Evolutionary conservation across 371 early-diverging fungal species (phyloP).

Genomic region (Mortierella polycephala): DNA sequence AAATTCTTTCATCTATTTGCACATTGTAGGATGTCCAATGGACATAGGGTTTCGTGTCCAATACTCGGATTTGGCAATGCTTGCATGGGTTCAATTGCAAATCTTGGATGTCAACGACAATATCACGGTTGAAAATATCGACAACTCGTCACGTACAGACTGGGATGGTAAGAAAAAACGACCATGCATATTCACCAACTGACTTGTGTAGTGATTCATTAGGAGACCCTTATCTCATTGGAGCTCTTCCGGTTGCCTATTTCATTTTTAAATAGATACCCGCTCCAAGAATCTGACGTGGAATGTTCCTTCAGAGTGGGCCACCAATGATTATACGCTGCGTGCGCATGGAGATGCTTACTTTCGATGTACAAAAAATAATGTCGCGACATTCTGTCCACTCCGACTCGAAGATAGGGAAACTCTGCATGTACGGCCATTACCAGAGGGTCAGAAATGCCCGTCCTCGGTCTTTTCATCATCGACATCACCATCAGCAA

Average conservation of each 20-base stretch:
- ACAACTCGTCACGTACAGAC: conserved; percentile 31
- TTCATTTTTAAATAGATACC: conserved; percentile 2
- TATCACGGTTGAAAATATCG: conserved; percentile 23
- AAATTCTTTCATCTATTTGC: not conserved
- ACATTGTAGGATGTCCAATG: conserved; percentile 26
- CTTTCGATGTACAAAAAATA: conserved; percentile 21
- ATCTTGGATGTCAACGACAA: conserved; percentile 13
- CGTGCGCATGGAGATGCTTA: conserved; percentile 39
- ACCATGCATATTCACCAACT: not conserved
- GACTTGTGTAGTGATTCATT: not conserved
- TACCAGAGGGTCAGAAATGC: not conserved
- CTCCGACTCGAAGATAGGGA: conserved; percentile 25
- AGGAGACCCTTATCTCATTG: not conserved
- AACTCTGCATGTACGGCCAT: conserved; percentile 16
- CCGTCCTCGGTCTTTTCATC: not conserved
- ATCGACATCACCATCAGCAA: not conserved
- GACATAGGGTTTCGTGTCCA: conserved; percentile 43
- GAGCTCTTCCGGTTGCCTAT: not conserved
- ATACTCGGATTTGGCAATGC: conserved; percentile 42
- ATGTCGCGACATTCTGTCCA: conserved; percentile 8
- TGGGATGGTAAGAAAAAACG: conserved; percentile 34
- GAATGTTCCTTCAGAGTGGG: conserved; percentile 27
- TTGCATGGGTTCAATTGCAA: conserved; percentile 40
- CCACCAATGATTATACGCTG: conserved; percentile 23
- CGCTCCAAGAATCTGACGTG: conserved; percentile 40